Base-by-base conservation (phyloP, 2,329 filamentous ascomycete species). In the Claviceps sp. region DNA sequence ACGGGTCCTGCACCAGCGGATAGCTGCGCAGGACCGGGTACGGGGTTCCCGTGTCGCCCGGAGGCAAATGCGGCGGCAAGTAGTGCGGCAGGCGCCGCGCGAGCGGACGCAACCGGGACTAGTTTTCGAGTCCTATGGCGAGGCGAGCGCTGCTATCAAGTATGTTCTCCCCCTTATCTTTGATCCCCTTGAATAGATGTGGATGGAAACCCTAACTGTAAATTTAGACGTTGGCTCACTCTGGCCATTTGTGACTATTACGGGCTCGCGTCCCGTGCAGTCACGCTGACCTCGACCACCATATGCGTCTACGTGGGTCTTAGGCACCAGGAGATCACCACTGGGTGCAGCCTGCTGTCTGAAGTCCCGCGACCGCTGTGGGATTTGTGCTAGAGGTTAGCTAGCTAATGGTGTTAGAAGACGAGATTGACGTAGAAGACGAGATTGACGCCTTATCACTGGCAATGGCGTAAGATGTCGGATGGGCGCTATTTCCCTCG, bases 161-260 rank as follows among this genome's bases (percentile, higher is more conserved):
- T 91, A 70, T 62, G 83, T 77, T 50, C 41, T 44, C 38, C 41
- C 47, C 38, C 43, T 45, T 48, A 24, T n/a, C 2, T 14, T 14
- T 13, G 1, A 11, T 11, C 10, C 10, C 30, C 10, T 34, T 34
- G 30, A 11, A 34, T 34, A 11, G 3, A 34, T 34, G 3, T 34
- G 30, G 30, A 34, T 34, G 10, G 10, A 4, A 34, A 34, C 10
- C 3, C 30, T 34, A 10, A 34, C 30, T 34, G 30, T 34, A 11
- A 34, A 34, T 11, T 11, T 17, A 91, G 87, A 58, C 86, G 91
- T 57, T 97, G 90, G 87, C 79, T 97, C 51, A 88, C 94, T 1
- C 90, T 97, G 68, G 86, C 87, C 53, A 90, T 97, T 56, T 91
- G 88, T 10, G 81, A 85, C 42, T 97, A 97, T 67, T 97, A 97